Base-by-base conservation (phyloP, 2,329 filamentous ascomycete genomes). In the Talaromyces sp. region DNA sequence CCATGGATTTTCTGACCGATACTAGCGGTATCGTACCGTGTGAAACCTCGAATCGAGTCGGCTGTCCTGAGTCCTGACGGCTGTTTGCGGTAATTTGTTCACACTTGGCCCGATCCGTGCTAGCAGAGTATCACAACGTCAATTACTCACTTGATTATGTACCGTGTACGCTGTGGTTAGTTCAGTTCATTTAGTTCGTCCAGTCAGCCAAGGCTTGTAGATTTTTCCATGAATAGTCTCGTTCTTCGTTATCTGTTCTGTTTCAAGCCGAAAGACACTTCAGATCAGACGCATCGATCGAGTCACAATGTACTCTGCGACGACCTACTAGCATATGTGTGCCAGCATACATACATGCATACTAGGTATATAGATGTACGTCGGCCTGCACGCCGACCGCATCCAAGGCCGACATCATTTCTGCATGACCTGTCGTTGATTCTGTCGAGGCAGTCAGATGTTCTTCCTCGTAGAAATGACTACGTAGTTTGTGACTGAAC, bases 141-240 rank as follows among this genome's bases (percentile, higher is more conserved):
- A 58, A 33, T 58, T 44, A 33, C 14, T 58, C 39, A 35, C 28
- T 21, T 44, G 55, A 44, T 58, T 50, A 50, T 31, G n/a, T 50
- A 50, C 28, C 31, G 23, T 14, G 7, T 14, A 7, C 18, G 16
- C 39, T n/a, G 8, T n/a, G n/a, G n/a, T n/a, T n/a, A n/a, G n/a
- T n/a, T n/a, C n/a, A n/a, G n/a, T n/a, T n/a, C n/a, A n/a, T n/a
- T n/a, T n/a, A n/a, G n/a, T n/a, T n/a, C n/a, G n/a, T n/a, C n/a
- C n/a, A n/a, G n/a, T n/a, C n/a, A n/a, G n/a, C n/a, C n/a, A n/a
- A n/a, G n/a, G n/a, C n/a, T n/a, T n/a, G n/a, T 25, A 14, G 23
- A 46, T 25, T 46, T 46, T 25, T 46, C 21, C 42, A 46, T 46
- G 25, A 48, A 48, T 28, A 48, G 44, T 48, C 8, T 25, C 5